These are phyloP conservation scores for Colletotrichum incanum DNA, from an alignment of 2,329 filamentous ascomycete genomes.

Conservation along the genomic window DNA sequence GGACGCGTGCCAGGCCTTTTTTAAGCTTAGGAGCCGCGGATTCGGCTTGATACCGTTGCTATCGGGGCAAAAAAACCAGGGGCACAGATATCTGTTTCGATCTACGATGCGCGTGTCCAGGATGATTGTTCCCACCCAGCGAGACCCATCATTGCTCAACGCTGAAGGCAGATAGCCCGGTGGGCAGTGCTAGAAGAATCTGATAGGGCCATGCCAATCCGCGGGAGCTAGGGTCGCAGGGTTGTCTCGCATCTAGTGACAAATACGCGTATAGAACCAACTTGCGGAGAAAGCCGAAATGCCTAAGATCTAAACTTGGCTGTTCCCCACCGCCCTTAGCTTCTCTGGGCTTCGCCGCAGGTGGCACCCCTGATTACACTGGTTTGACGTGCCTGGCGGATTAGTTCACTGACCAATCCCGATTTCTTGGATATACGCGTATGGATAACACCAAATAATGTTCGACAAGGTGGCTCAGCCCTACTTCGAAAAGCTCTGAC, in stretches of 20 bases:
- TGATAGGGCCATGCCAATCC: not conserved
- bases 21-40: not conserved
- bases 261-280: conserved; percentile 35
- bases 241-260: conserved; percentile 19
- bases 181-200: not conserved
- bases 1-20: not conserved
- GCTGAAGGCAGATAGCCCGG: not conserved
- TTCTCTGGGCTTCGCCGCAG: not conserved
- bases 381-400: not conserved
- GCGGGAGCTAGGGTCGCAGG: not conserved
- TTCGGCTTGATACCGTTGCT: conserved; percentile 9
- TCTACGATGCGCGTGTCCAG: not conserved
- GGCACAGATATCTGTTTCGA: not conserved
- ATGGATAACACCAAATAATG: conserved; percentile 5
- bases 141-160: conserved; percentile 13
- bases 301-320: not conserved
- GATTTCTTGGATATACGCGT: conserved; percentile 18
- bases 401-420: not conserved
- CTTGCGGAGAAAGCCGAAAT: not conserved
- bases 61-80: not conserved
- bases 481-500: not conserved
- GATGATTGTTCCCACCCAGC: not conserved
- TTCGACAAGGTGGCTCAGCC: conserved; percentile 27
- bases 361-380: not conserved
- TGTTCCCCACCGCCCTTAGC: not conserved